Base-by-base conservation (phyloP, 2,329 filamentous ascomycete species). In the Fusarium tjaetaba region DNA sequence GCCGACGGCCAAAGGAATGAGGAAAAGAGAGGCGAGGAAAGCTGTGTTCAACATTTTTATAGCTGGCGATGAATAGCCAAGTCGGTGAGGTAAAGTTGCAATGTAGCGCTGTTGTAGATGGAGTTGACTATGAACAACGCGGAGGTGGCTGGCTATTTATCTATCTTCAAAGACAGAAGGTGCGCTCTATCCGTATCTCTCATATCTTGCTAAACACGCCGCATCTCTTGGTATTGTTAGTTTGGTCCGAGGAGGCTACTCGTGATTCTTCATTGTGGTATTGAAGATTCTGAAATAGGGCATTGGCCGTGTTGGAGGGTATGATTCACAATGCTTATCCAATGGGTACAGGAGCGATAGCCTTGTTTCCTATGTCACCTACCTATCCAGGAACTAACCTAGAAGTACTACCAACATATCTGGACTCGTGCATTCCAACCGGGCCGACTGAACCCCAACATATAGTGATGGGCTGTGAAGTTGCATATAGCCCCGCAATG, bases 141-240 rank as follows among this genome's bases (percentile, higher is more conserved):
- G 28, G 28, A 49, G 46, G 6, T n/a, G 6, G 14, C 22, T n/a
- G 22, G 28, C 46, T 49, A 49, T 49, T 49, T 49, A 49, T 49
- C 7, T n/a, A 0, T n/a, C 10, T 4, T n/a, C 1, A 16, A n/a
- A 32, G 28, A 5, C 0, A 32, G 18, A 49, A 8, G 0, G 11
- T 16, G 11, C 10, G 0, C 28, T 32, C 28, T 49, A 48, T 48
- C 28, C 9, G 20, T 32, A n/a, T 48, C 20, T 0, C 6, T 11
- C 9, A 48, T n/a, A 2, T 48, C 45, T 48, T 1, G 3, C 7
- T 11, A 32, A 8, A 7, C 28, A n/a, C 20, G 9, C 45, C 5
- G 20, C 28, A 32, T 48, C 45, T 16, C 14, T 11, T 48, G 45
- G 4, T n/a, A n/a, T n/a, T 10, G 6, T 32, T 9, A 5, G 28